These are phyloP conservation scores for Torrubiella hemipterigena DNA, from an alignment of 2,329 filamentous ascomycete genomes.

Conservation along the genomic window DNA sequence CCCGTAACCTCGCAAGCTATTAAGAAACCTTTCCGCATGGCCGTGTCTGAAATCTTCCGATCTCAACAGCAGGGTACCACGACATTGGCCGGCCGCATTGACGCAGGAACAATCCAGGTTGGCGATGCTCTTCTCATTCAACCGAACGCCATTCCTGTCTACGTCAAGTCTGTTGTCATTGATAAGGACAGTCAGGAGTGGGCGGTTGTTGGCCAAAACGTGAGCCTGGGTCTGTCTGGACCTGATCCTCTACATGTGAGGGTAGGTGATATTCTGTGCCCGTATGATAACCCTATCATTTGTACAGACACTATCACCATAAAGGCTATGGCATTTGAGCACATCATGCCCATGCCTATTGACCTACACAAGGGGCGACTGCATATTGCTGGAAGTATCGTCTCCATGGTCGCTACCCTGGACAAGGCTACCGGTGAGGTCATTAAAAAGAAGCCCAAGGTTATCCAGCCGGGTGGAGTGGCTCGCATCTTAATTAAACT, in stretches of 20 bases:
- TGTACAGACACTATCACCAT: slow-evolving; percentile 65
- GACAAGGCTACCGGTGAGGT: slow-evolving; percentile 70
- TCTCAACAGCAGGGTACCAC: slow-evolving; percentile 67
- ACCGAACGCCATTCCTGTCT: slow-evolving; percentile 70
- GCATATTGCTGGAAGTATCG: slow-evolving; percentile 65
- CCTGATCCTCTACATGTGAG: slow-evolving; percentile 76
- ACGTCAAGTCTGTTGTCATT: slow-evolving; percentile 70
- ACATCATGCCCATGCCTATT: slow-evolving; percentile 76
- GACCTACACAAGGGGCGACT: slow-evolving; percentile 81
- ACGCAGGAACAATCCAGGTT: slow-evolving; percentile 70
- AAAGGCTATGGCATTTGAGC: slow-evolving; percentile 82
- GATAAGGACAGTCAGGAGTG: slow-evolving; percentile 66
- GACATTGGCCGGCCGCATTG: slow-evolving; percentile 76
- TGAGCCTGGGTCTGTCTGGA: slow-evolving; percentile 69
- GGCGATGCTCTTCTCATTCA: slow-evolving; percentile 72
- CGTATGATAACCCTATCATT: slow-evolving; percentile 51
- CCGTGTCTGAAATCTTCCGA: slow-evolving; percentile 78
- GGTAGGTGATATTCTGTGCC: slow-evolving; percentile 79
- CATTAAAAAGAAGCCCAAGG: slow-evolving; percentile 71
- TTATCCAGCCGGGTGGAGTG: slow-evolving; percentile 68
- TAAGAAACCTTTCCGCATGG: slow-evolving; percentile 71
- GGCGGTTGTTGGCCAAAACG: slow-evolving; percentile 86
- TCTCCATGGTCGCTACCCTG: slow-evolving; percentile 57
- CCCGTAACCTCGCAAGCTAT: slow-evolving; percentile 54
- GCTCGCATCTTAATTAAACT: slow-evolving; percentile 69